Base-by-base conservation (phyloP, 192 early-diverging fungal genomes). In the Lunasporangiospora selenospora region DNA sequence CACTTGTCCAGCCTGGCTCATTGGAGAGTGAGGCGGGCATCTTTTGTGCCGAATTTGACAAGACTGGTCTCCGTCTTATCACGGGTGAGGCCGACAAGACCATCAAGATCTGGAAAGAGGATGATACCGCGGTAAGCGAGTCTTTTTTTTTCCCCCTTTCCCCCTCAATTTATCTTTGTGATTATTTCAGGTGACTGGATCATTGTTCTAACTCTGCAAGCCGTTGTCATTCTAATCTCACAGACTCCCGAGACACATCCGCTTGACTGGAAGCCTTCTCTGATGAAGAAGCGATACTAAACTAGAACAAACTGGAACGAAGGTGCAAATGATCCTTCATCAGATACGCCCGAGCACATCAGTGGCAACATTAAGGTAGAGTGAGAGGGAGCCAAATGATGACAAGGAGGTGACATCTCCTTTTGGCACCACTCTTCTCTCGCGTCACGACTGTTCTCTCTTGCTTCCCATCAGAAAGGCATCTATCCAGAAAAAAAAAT, bases 41-140 rank as follows among this genome's bases (percentile, higher is more conserved):
- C 40, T 97, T 99, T 49, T 91, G 90, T 60, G 92, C 92, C 41
- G 88, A 92, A 3, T 99, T 99, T 88, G 98, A 99, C 67, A 87
- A 86, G 45, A 95, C 96, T 18, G 96, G 98, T 1, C 84, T 92
- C 50, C 90, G 98, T 36, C 80, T 99, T 44, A 94, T 99, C 58
- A 99, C 98, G 2, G 93, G 98, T 62, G 98, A 98, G 76, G 96
- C 96, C 0, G 98, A 99, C 76, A 99, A 99, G 80, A 95, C 95
- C 1, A 95, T 99, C 77, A 99, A 99, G 82, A 94, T 99, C 47
- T 98, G 91, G 87, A 91, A 89, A 52, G 93, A 96, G 63, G 93
- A 96, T 57, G 87, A 90, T 38, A 81, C 86, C 42, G 93, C 94
- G 15, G 80, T 86, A 77, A 41, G 75, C 48, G 30, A 11, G 3